A percentile compares a stretch with the other conserved stretches of the same genome.
phyloP scores from a whole-genome alignment of 225 moss, liverwort and hornwort genomes.

The Anthoceros angustus region DNA sequence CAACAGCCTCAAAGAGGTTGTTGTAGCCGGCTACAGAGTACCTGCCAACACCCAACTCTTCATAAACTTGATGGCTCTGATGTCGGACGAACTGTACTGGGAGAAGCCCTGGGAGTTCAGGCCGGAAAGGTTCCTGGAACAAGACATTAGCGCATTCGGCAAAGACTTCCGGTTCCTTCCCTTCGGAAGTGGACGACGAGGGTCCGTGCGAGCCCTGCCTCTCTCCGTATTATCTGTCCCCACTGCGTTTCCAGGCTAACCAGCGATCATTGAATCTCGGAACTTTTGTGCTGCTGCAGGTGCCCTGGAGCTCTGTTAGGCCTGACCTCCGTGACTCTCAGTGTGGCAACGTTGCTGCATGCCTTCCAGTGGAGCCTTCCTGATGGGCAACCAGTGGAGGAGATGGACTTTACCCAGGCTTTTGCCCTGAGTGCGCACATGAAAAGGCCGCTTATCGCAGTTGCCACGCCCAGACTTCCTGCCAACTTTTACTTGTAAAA shows the following conservation, averaged over 20 bases:
- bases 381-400: background rate
- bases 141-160: slow-evolving; percentile 24
- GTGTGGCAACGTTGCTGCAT: background rate
- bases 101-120: slow-evolving; percentile 22
- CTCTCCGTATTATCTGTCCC: background rate
- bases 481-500: background rate
- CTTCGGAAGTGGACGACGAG: slow-evolving; percentile 39
- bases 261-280: background rate
- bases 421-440: background rate
- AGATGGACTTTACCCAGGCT: background rate
- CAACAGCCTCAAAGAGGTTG: slow-evolving; percentile 21
- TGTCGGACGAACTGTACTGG: slow-evolving; percentile 31
- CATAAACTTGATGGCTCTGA: slow-evolving; percentile 28
- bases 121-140: slow-evolving; percentile 23
- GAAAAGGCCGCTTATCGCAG: background rate
- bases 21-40: slow-evolving; percentile 18
- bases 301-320: background rate
- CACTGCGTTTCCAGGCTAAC: background rate
- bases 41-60: slow-evolving; percentile 26
- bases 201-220: slow-evolving; percentile 6
- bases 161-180: slow-evolving; percentile 36
- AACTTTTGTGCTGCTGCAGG: background rate
- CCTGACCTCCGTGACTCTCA: background rate
- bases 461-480: background rate
- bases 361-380: background rate